Evolutionary conservation across 352 stramenopile genomes (phyloP).

Genomic region (Globisporangium cylindrosporum): DNA sequence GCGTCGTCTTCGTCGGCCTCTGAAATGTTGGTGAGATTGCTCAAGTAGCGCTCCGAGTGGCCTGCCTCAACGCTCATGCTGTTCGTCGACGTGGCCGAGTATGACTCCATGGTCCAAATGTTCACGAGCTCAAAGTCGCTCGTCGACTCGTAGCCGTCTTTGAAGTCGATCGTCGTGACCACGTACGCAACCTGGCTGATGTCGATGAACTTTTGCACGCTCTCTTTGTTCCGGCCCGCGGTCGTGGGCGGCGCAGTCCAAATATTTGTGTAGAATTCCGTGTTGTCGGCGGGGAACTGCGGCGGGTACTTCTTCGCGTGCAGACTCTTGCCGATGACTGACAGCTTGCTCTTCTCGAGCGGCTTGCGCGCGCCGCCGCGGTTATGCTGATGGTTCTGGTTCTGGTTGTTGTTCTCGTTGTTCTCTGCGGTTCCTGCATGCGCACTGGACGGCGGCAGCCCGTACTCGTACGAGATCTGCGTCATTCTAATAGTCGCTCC

Average conservation of each 20-base stretch:
- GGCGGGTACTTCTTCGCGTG: conserved; percentile 35
- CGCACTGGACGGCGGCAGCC: neutral
- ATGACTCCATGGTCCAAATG: conserved; percentile 45
- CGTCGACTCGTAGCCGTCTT: conserved; percentile 49
- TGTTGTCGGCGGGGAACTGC: conserved; percentile 40
- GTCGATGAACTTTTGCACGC: conserved; percentile 50
- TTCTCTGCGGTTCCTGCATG: neutral
- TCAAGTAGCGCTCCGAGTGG: conserved; percentile 24
- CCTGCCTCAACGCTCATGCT: conserved; percentile 21
- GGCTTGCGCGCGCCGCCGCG: conserved; percentile 38
- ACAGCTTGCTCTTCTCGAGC: conserved; percentile 53
- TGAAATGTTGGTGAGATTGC: conserved; percentile 20
- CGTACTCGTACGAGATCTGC: conserved; percentile 18
- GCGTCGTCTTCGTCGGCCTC: conserved; percentile 16
- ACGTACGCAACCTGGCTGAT: conserved; percentile 79
- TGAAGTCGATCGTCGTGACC: conserved; percentile 73
- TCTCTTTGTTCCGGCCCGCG: conserved; percentile 20
- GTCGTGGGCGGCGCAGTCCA: conserved; percentile 37
- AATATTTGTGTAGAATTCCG: conserved; percentile 84
- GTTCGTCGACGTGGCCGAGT: conserved; percentile 10
- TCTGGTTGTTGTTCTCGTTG: neutral
- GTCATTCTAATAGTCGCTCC: conserved; percentile 5
- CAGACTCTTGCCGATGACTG: conserved; percentile 35
- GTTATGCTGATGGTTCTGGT: neutral
- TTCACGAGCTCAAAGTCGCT: conserved; percentile 36